A percentile compares a stretch with the other conserved stretches of the same genome.
phyloP scores from a whole-genome alignment of 768 basidiomycete species.

The Pleurotus salmoneostramineus region DNA sequence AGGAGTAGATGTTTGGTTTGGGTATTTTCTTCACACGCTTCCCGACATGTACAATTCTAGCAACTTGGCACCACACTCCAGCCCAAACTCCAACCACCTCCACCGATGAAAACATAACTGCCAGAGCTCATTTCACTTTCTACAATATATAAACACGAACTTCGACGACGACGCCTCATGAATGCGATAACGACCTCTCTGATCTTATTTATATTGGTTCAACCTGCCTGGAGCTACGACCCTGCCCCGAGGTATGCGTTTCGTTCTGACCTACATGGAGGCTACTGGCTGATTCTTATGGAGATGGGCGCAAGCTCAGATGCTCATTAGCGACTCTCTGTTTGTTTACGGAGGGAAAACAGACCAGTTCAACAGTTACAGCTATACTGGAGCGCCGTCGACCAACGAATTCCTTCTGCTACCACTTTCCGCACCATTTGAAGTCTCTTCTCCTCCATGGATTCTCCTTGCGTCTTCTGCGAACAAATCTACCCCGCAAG shows the following conservation, averaged over 20 bases:
- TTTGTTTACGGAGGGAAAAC: constrained; percentile 81
- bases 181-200: neutral
- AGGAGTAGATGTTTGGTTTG: no score
- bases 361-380: constrained; percentile 61
- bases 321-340: constrained; percentile 53
- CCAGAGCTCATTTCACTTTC: neutral
- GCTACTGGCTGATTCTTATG: constrained; percentile 3
- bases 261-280: neutral
- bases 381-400: constrained; percentile 74
- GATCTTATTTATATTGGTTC: neutral
- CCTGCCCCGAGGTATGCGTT: constrained; percentile 11
- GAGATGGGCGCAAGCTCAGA: constrained; percentile 80
- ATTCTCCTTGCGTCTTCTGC: constrained; percentile 44
- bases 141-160: neutral
- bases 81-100: neutral
- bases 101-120: neutral
- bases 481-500: constrained; percentile 37
- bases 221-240: constrained; percentile 5
- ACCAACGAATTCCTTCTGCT: constrained; percentile 67
- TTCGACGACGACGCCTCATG: neutral
- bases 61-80: neutral
- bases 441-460: constrained; percentile 67
- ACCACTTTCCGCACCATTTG: constrained; percentile 58
- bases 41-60: neutral
- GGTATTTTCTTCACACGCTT: no score